Base-by-base conservation (phyloP, 371 early-diverging fungal genomes). In the Mortierella sp. region DNA sequence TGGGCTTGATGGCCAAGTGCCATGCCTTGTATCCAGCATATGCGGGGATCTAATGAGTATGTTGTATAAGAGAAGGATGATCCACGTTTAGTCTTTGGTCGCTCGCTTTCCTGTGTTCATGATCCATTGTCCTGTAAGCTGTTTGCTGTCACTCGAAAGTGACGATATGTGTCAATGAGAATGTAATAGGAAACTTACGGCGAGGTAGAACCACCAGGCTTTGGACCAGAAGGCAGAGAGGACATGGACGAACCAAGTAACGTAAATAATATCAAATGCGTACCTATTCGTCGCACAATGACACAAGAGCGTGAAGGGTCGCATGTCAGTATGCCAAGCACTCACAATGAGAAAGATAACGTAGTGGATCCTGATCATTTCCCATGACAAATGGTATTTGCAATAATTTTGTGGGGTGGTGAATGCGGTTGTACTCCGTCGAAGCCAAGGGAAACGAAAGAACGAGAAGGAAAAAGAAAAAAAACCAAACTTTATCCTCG, bases 201-300 rank as follows among this genome's bases (percentile, higher is more conserved):
- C 87, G 48, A 94, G 80, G 72, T 95, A 95, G 68, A 92, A 83
- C 80, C 89, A 90, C 96, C 96, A 96, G 74, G 94, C 92, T 87
- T 93, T 93, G 74, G 84, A 87, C 27, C 94, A 93, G 35, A 94
- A 88, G 71, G 96, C 90, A 48, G 94, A 94, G 27, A 92, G 89
- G 56, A 95, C 82, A 80, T 95, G 96, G 32, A 94, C 93, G 77
- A 93, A 91, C 96, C 96, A 96, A 32, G 96, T 94, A 46, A 96
- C 90, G 79, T 96, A 96, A 74, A 96, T 94, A 70, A 95, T 93
- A 77, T 96, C 96, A 87, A 96, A 96, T 90, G 95, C 94, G 81
- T 96, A 96, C 10, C 94, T 94, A 71, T 38, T 32, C 14, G 43
- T 49, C 3, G 35, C 21, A 29, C 21, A 35, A 35, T 48, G 35